Percentiles rank a stretch among this genome's conserved stretches.
Conservation (phyloP, 164 flowering plant genomes). For the Tetrastigma voinierianum region DNA sequence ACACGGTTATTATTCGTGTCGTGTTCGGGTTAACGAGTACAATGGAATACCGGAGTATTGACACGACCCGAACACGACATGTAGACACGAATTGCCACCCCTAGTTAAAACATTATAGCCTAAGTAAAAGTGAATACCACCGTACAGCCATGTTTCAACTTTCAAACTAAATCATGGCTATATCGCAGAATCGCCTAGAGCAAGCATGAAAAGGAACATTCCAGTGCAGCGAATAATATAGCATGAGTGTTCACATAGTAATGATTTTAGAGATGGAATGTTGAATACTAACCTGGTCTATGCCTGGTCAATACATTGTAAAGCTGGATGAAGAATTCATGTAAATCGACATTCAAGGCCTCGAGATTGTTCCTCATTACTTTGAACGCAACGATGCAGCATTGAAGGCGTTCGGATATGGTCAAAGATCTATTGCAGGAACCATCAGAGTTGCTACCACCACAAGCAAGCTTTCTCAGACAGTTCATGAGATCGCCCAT, state of each 20-base stretch:
- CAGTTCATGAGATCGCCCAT: constrained; percentile 86
- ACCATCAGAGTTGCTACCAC: constrained; percentile 26
- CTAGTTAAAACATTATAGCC: not conserved
- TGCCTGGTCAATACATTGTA: constrained; percentile 81
- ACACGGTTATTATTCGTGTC: no score
- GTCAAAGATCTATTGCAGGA: constrained; percentile 45
- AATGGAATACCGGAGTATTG: no score
- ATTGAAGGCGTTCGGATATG: constrained; percentile 80
- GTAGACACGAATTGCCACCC: no score
- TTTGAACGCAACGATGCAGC: constrained; percentile 95
- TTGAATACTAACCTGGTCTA: constrained; percentile 67
- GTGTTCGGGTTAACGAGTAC: no score
- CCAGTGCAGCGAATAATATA: no score
- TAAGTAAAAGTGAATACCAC: not conserved
- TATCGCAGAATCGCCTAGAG: no score
- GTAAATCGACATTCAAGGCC: constrained; percentile 87
- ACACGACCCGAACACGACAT: no score
- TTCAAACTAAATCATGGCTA: no score
- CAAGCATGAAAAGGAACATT: no score
- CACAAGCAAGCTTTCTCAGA: constrained; percentile 76
- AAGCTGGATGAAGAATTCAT: constrained; percentile 83
- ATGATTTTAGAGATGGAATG: not conserved
- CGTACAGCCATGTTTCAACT: not conserved
- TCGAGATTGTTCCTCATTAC: constrained; percentile 92
- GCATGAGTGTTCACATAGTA: no score